Base-by-base conservation (phyloP, 1,139 yeast species). In the Candida pseudoviswanathii region DNA sequence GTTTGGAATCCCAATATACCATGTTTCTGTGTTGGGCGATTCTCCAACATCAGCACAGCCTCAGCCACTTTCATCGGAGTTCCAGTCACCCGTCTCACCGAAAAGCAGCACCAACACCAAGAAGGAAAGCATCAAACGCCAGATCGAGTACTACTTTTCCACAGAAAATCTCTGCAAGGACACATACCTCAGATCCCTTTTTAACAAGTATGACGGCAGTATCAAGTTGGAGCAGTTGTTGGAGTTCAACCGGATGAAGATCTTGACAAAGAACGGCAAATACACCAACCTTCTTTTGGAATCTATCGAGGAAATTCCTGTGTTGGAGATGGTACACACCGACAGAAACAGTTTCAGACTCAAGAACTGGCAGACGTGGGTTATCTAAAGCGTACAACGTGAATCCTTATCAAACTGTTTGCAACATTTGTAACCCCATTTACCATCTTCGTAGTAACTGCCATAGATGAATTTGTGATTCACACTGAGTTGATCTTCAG, bases 401-500 rank as follows among this genome's bases (percentile, higher is more conserved):
- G 68, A 60, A 49, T 67, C 59, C 50, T 64, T 65, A 11, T 45
- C 48, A 6, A 47, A 48, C 46, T 67, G 66, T 47, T 69, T 68
- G 51, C 84, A 79, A 55, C 84, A 79, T 5, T 57, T 55, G 53
- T 67, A 79, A 2, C 84, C 84, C 84, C 84, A 79, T 48, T 63
- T 59, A 2, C 79, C 80, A 33, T 70, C 64, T n/a, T 59, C 49
- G 66, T 76, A 79, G 58, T 68, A 78, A 21, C 82, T 76, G 0
- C 84, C 84, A 73, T 74, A 79, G 0, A 77, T 73, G 5, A 69
- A 59, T 0, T 70, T 58, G 52, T 79, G 84, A 51, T 73, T 71
- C 5, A 71, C 68, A 0, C 64, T 63, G 51, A 56, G 61, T 0
- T 64, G 59, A 52, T 77, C 80, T 53, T 78, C 82, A 0, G 52